Evolutionary conservation across 2,329 filamentous ascomycete species (phyloP).

Genomic region (Pochonia chlamydosporia): DNA sequence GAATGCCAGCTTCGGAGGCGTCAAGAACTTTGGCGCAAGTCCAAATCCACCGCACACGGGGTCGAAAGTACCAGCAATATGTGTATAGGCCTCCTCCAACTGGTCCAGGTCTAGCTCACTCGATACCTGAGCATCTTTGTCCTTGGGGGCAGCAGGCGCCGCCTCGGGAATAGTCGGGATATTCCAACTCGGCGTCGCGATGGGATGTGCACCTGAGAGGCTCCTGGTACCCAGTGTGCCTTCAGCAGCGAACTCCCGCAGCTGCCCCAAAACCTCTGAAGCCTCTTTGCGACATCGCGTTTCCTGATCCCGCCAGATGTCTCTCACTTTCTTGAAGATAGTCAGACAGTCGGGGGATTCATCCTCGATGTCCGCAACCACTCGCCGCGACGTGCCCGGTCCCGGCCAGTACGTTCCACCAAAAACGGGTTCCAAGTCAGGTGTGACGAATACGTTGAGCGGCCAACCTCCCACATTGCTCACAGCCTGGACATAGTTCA

Average conservation of each 20-base stretch:
- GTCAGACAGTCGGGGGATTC: slow-evolving; percentile 74
- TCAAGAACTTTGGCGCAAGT: slow-evolving; percentile 80
- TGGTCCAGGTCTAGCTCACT: slow-evolving; percentile 84
- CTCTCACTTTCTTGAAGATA: slow-evolving; percentile 71
- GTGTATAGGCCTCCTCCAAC: slow-evolving; percentile 79
- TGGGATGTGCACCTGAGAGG: slow-evolving; percentile 22
- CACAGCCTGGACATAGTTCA: slow-evolving; percentile 96
- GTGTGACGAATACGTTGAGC: slow-evolving; percentile 92
- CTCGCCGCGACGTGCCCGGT: slow-evolving; percentile 50
- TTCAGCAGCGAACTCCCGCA: slow-evolving; percentile 84
- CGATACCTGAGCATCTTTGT: slow-evolving; percentile 30
- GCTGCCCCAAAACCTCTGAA: slow-evolving; percentile 71
- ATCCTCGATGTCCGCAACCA: slow-evolving; percentile 35
- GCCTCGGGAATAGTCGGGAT: slow-evolving; percentile 22
- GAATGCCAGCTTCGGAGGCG: slow-evolving; percentile 78
- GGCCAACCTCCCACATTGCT: slow-evolving; percentile 91
- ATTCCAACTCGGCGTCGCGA: slow-evolving; percentile 24
- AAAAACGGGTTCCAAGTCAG: slow-evolving; percentile 88
- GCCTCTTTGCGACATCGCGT: slow-evolving; percentile 77
- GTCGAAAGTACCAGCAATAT: slow-evolving; percentile 80
- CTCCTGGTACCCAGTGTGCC: slow-evolving; percentile 58
- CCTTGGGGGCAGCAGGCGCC: slow-evolving; percentile 12
- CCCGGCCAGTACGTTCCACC: slow-evolving; percentile 95
- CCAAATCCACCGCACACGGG: slow-evolving; percentile 74
- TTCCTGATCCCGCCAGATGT: slow-evolving; percentile 78